Conservation (phyloP, 2,329 filamentous ascomycete genomes). For the Aspergillus spinulosporus region DNA sequence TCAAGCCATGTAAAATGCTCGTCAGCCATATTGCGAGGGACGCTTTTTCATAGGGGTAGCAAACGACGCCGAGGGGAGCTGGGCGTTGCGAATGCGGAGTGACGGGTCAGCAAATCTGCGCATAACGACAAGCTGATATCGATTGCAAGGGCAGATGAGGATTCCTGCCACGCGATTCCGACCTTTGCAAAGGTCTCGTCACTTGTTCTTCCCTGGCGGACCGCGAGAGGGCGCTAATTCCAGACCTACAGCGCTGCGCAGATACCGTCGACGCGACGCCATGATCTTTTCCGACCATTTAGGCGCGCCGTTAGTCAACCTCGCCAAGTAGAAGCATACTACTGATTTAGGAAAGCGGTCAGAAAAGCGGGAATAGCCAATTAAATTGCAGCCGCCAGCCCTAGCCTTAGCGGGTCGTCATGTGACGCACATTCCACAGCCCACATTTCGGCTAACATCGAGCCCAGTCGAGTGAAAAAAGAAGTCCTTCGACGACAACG, state of each 20-base stretch:
- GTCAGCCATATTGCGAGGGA: conserved; percentile 20
- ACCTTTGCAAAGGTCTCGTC: neutral
- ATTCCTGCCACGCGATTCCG: neutral
- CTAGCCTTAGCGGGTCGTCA: conserved; percentile 29
- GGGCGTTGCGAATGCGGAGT: neutral
- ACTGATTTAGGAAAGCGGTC: neutral
- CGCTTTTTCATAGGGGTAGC: neutral
- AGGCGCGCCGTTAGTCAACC: neutral
- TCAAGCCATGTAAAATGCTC: conserved; percentile 18
- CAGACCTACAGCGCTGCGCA: neutral
- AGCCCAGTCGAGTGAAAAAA: conserved; percentile 14
- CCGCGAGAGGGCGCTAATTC: neutral
- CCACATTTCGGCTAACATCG: conserved; percentile 27
- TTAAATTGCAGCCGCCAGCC: conserved; percentile 10
- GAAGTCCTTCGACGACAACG: conserved; percentile 14
- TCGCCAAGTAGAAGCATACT: neutral
- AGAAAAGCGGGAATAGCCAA: conserved; percentile 15
- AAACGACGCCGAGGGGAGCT: neutral
- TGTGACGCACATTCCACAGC: conserved; percentile 31
- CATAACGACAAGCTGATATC: neutral
- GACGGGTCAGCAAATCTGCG: neutral
- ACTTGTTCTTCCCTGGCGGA: neutral
- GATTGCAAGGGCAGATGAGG: neutral
- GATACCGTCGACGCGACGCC: neutral
- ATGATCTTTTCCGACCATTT: neutral